Base-by-base conservation (phyloP, 352 stramenopile genomes). In the Phytophthora colocasiae region DNA sequence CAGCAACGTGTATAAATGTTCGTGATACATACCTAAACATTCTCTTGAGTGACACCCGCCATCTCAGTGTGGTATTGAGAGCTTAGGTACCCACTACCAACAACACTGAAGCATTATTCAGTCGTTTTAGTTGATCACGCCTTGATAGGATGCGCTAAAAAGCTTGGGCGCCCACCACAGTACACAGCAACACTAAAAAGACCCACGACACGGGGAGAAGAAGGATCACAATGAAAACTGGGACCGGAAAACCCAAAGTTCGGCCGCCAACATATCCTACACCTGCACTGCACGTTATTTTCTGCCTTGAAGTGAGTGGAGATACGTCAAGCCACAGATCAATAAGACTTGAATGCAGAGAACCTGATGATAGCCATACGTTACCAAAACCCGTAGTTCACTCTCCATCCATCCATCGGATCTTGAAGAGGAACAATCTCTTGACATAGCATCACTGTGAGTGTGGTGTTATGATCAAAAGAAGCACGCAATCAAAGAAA, bases 371-470 rank as follows among this genome's bases (percentile, higher is more conserved):
- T 17, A 4, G 11, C 39, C 15, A 54, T 40, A 2, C 48, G 39
- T 27, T 27, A 15, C 58, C 58, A 66, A 24, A 66, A 54, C 5
- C 48, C 58, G 1, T 54, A 52, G n/a, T 66, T 66, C 12, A 11
- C 34, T 41, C 22, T 31, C 58, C 58, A 60, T 1, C 48, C 49
- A 14, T 44, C 48, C 2, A n/a, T 9, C 19, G 58, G 58, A 19
- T 54, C 22, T 22, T 66, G 58, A 22, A 66, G 58, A 3, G 58
- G 58, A n/a, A n/a, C n/a, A n/a, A n/a, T n/a, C n/a, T n/a, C n/a
- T n/a, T 66, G 48, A 15, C 48, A 41, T 9, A 59, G 6, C 3
- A 59, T 40, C 31, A 54, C 8, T 14, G 31, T 17, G 12, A 59
- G 19, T 11, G 47, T 1, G 43, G 43, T 7, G 29, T n/a, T 27